Base-by-base conservation (phyloP, 345 rosid genomes). In the Hirschfeldia incana region DNA sequence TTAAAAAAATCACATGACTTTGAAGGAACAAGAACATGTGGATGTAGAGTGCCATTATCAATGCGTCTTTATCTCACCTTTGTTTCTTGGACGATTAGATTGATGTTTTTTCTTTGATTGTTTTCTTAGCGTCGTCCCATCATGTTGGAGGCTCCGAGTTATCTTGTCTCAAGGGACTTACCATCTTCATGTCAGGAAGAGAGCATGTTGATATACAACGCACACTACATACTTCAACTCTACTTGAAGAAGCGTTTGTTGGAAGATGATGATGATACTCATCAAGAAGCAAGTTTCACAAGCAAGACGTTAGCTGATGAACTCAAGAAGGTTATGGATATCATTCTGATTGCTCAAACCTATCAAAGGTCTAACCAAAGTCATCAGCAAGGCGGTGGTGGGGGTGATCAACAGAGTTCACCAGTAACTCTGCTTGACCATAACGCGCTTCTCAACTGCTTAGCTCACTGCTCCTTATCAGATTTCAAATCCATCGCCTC, bases 401-500 rank as follows among this genome's bases (percentile, higher is more conserved):
- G 32, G 3, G 32, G 32, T 49, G 77, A 46, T 79, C 74, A 73
- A 11, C 68, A 42, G 29, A 68, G 28, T 34, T 6, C 78, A 49
- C 70, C 78, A 1, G 37, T 79, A 61, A 71, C 79, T 5, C 64
- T 4, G 28, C 74, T 79, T 36, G 82, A 79, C 11, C 78, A 61
- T 28, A 79, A 79, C 65, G 74, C 78, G 0, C 74, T 79, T 46
- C 78, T 79, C 74, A 86, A 82, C 69, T 94, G 98, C 73, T 90
- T 89, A 27, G 79, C 87, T 51, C 83, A 44, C 70, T 89, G 92
- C 75, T 87, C 92, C 0, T 84, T 94, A 76, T 88, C 89, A 21
- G 86, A 90, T 74, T 89, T 86, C 61, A 89, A 83, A 0, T 32
- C 78, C 4, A 76, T 89, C 4, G 85, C 88, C 5, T 62, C 78